Evolutionary conservation across 1,139 yeast genomes (phyloP).

Genomic region (Meyerozyma guilliermondii): DNA sequence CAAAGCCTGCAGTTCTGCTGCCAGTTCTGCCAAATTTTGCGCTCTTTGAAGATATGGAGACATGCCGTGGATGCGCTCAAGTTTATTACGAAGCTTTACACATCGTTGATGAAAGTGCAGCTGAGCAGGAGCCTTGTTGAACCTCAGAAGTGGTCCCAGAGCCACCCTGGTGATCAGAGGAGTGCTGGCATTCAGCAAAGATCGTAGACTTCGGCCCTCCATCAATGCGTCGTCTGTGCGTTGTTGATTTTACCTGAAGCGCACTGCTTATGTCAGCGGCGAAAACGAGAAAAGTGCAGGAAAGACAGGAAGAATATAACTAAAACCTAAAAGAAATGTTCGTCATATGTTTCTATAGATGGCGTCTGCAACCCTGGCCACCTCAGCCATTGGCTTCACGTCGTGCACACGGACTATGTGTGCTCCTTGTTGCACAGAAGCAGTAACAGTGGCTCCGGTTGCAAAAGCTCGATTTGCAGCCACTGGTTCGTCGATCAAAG

Average conservation of each 20-base stretch:
- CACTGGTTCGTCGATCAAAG: slow-evolving; percentile 44
- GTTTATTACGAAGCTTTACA: background rate
- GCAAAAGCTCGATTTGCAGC: slow-evolving; percentile 67
- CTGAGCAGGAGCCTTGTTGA: slow-evolving; percentile 2
- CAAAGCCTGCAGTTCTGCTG: slow-evolving; percentile 70
- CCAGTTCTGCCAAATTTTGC: slow-evolving; percentile 47
- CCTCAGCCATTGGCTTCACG: slow-evolving; percentile 61
- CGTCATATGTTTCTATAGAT: slow-evolving; percentile 40
- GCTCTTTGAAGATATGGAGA: background rate
- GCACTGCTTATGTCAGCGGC: too few species aligned
- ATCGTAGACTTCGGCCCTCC: slow-evolving; percentile 2
- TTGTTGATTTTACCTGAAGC: slow-evolving; percentile 1
- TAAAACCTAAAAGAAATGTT: background rate
- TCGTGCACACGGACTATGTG: slow-evolving; percentile 92
- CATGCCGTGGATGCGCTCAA: slow-evolving; percentile 1
- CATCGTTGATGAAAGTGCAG: background rate
- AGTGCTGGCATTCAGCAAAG: slow-evolving; percentile 1
- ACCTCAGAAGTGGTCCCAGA: background rate
- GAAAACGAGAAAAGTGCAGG: too few species aligned
- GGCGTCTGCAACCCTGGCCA: slow-evolving; percentile 70
- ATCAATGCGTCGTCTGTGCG: background rate
- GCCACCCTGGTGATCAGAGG: slow-evolving; percentile 1
- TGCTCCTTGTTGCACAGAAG: slow-evolving; percentile 68
- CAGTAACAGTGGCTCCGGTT: slow-evolving; percentile 71
- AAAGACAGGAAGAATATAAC: too few species aligned